A percentile compares a stretch with the other conserved stretches of the same genome.
Conservation (phyloP, 768 basidiomycete genomes). For the Coprinellus micaceus region DNA sequence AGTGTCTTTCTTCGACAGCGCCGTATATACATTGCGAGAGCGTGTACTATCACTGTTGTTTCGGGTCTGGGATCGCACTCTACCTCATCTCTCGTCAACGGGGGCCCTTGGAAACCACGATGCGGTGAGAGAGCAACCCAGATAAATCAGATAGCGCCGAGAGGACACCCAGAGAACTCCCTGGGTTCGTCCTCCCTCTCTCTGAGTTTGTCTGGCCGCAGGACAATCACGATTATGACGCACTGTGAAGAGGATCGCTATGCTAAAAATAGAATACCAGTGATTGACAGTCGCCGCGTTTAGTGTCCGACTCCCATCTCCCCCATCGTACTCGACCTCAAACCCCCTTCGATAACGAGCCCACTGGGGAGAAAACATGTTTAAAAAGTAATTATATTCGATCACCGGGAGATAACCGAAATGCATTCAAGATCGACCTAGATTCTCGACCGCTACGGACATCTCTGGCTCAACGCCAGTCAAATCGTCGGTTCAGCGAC, state of each 20-base stretch:
- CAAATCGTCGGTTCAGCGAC: constrained; percentile 90
- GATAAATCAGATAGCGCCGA: no score
- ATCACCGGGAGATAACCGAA: no score
- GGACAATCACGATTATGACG: background rate
- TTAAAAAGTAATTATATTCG: constrained; percentile 13
- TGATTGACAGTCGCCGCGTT: background rate
- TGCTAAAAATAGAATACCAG: background rate
- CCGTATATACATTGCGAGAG: no score
- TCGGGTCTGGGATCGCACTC: no score
- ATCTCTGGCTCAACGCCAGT: constrained; percentile 87
- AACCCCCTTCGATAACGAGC: background rate
- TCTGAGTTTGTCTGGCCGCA: no score
- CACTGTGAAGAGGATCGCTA: background rate
- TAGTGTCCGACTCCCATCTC: background rate
- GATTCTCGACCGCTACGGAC: constrained; percentile 73
- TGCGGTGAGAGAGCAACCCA: no score
- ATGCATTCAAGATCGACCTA: constrained; percentile 24
- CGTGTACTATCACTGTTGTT: no score
- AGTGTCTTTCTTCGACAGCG: background rate
- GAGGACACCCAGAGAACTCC: no score
- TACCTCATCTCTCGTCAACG: no score
- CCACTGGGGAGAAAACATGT: no score
- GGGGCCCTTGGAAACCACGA: no score
- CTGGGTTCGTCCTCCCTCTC: no score
- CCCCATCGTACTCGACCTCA: background rate